Percentiles rank a stretch among this genome's conserved stretches.
These are phyloP conservation scores for Raphanus raphanistrum DNA, from an alignment of 345 rosid species.

Conservation along the genomic window DNA sequence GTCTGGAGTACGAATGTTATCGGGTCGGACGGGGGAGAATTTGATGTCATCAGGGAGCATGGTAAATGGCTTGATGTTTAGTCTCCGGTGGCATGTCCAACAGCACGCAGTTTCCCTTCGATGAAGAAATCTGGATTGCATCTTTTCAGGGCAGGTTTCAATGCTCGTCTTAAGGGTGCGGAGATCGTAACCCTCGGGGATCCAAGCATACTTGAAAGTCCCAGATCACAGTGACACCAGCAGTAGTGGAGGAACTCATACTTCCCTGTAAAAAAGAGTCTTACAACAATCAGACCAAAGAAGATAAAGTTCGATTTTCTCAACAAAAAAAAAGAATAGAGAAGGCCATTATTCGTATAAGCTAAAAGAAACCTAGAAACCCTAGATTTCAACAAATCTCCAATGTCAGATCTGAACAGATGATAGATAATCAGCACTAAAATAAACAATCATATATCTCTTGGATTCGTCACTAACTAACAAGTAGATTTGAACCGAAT, in stretches of 20 bases:
- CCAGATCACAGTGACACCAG: neutral
- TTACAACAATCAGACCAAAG: neutral
- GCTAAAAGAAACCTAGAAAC: neutral
- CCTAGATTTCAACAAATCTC: too few relatives aligned
- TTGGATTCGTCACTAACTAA: too few relatives aligned
- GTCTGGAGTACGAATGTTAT: neutral
- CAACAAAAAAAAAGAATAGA: too few relatives aligned
- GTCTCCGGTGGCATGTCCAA: neutral
- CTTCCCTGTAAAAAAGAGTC: neutral
- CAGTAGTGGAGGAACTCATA: neutral
- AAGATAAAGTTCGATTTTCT: too few relatives aligned
- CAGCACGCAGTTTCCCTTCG: neutral
- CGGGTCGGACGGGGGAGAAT: neutral
- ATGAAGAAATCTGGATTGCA: neutral
- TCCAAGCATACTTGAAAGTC: neutral
- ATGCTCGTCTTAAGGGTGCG: neutral
- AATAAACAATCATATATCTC: too few relatives aligned
- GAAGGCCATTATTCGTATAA: too few relatives aligned
- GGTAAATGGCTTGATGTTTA: neutral
- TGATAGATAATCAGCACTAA: too few relatives aligned
- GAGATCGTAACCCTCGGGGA: neutral
- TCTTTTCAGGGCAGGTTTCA: neutral
- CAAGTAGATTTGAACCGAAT: too few relatives aligned
- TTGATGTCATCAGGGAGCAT: neutral
- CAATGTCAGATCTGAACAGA: neutral